Evolutionary conservation across 1,139 yeast species (phyloP), one percentile per base, ranked within the genome.

Genomic region (Saccharomyces uvarum): DNA sequence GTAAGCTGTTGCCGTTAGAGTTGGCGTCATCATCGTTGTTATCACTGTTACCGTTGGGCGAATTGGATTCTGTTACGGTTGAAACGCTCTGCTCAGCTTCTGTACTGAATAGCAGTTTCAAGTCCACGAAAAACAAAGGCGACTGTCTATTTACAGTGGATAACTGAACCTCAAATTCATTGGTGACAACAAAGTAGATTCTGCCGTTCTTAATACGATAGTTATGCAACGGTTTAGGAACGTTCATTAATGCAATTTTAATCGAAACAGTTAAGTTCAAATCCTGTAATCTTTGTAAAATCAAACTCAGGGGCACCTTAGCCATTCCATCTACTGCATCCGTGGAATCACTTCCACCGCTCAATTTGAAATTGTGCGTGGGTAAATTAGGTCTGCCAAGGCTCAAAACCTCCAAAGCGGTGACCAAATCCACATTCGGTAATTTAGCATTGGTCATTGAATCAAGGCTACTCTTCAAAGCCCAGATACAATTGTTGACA

Each of bases 351-450:
- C 57, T 61, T 50, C 62, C 67, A 28, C 66, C 65, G 44, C 65
- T 62, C 33, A 62, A 49, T 48, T 58, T 61, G 62, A 83, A 81
- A 60, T 80, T 78, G 66, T 86, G 84, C 13, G 54, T 54, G 1
- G 91, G 85, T 48, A 88, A 75, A 51, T 82, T 82, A 1, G 98
- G 97, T 60, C 87, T 75, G 2, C 96, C 96, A 49, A 81, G 77
- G 46, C 84, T 79, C 51, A 90, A 74, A 1, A 93, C 97, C 65
- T 93, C 96, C 61, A 93, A 74, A 1, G 96, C 89, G 0, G 97
- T 90, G 47, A 83, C 78, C 33, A 93, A 70, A 69, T 93, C 98
- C 0, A 96, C 93, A 69, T 89, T 88, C 6, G 97, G 95, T 56
- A 91, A 73, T 65, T 89, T 88, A 1, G 98, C 98, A 19, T 91